phyloP scores from a whole-genome alignment of 805 yeast species.

The Metschnikowia noctiluminum region DNA sequence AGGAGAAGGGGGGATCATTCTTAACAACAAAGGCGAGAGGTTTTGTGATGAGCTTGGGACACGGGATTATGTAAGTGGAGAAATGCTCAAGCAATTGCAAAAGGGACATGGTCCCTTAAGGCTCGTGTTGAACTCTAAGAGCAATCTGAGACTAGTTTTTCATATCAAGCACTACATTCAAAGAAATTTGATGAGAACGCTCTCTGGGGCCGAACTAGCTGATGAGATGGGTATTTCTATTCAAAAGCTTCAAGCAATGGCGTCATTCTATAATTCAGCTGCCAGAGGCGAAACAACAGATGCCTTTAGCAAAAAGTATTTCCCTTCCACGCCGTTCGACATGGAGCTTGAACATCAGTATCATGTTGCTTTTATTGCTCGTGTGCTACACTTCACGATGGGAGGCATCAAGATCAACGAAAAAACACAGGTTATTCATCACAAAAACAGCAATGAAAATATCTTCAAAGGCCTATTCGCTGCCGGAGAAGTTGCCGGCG shows the following conservation, averaged over 20 bases:
- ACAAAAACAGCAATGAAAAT: constrained; percentile 21
- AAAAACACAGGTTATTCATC: constrained; percentile 35
- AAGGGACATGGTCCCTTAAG: constrained; percentile 46
- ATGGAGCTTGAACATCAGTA: constrained; percentile 32
- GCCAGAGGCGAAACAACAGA: constrained; percentile 40
- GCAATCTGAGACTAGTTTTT: constrained; percentile 44
- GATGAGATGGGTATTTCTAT: constrained; percentile 36
- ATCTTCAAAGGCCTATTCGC: constrained; percentile 40
- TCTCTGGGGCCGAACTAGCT: constrained; percentile 43
- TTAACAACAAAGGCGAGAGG: constrained; percentile 50
- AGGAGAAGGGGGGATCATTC: constrained; percentile 62
- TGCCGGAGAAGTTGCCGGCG: constrained; percentile 46
- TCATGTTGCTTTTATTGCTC: constrained; percentile 52
- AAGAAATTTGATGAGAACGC: constrained; percentile 50
- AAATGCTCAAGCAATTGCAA: constrained; percentile 45
- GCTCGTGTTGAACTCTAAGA: constrained; percentile 45
- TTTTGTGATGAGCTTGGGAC: constrained; percentile 61
- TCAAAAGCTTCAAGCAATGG: constrained; percentile 27
- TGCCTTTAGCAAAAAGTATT: constrained; percentile 45
- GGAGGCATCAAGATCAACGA: constrained; percentile 62
- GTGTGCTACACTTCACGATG: constrained; percentile 66
- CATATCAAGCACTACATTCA: constrained; percentile 56
- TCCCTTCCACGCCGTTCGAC: constrained; percentile 46
- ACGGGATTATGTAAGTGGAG: constrained; percentile 57
- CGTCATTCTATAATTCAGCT: constrained; percentile 39